Conservation (phyloP, 176 grass and related monocot species). For the Puccinellia tenuiflora region DNA sequence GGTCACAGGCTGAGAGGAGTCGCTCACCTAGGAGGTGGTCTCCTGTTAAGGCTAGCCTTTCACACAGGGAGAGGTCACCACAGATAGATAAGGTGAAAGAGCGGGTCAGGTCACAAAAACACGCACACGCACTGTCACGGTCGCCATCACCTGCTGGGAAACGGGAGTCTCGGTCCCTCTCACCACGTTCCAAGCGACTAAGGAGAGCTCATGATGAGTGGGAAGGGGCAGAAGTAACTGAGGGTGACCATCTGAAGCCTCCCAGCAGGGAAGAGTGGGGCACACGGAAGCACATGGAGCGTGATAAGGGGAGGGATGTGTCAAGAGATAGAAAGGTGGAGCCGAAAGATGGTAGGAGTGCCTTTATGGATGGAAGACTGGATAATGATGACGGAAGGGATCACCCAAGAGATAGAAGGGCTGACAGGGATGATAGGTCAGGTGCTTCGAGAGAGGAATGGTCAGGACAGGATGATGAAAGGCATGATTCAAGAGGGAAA, state of each 20-base stretch:
- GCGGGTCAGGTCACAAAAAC: conserved; percentile 36
- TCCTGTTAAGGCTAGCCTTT: conserved; percentile 19
- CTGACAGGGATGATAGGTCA: conserved; percentile 36
- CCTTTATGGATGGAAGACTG: neutral
- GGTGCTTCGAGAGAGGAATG: conserved; percentile 31
- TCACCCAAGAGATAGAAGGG: conserved; percentile 27
- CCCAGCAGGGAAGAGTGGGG: conserved; percentile 28
- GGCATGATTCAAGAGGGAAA: conserved; percentile 37
- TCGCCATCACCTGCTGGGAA: conserved; percentile 16
- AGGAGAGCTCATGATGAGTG: conserved; percentile 43
- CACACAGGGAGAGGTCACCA: conserved; percentile 28
- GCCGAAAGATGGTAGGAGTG: too few relatives aligned
- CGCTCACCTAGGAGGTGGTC: conserved; percentile 30
- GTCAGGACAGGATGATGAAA: conserved; percentile 10
- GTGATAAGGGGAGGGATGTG: conserved; percentile 1
- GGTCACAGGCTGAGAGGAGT: conserved; percentile 30
- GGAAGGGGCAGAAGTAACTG: conserved; percentile 10
- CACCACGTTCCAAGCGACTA: conserved; percentile 45
- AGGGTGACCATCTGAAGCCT: conserved; percentile 15
- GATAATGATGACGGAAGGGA: conserved; percentile 28
- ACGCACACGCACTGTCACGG: conserved; percentile 2
- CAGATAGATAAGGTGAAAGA: conserved; percentile 39
- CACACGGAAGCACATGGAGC: conserved; percentile 30
- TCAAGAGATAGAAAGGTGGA: conserved; percentile 28
- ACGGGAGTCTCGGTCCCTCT: conserved; percentile 33